phyloP scores from a whole-genome alignment of 2,329 filamentous ascomycete species.

The Raffaelea ambrosiae region DNA sequence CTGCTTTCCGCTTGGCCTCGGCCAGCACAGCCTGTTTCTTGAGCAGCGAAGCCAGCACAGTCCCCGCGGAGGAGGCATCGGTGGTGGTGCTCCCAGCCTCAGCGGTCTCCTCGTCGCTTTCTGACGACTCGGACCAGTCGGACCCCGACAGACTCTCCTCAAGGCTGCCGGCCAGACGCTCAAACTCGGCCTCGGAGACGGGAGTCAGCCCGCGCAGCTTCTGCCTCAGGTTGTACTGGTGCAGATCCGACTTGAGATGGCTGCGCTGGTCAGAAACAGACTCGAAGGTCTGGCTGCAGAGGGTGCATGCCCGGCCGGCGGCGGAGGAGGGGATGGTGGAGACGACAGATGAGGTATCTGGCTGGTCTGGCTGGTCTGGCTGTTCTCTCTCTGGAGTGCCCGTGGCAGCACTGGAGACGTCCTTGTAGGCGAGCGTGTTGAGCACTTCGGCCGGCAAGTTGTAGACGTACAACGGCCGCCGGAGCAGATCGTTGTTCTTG shows the following conservation, averaged over 20 bases:
- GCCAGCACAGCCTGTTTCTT: constrained; percentile 75
- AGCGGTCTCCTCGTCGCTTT: constrained; percentile 28
- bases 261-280: constrained; percentile 72
- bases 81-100: constrained; percentile 7
- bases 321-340: constrained; percentile 19
- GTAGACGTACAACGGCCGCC: constrained; percentile 56
- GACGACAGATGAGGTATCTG: neutral
- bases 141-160: constrained; percentile 92
- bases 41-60: constrained; percentile 64
- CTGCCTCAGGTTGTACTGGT: constrained; percentile 91
- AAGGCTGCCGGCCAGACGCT: constrained; percentile 73
- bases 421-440: constrained; percentile 53
- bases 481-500: constrained; percentile 33
- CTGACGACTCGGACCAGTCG: constrained; percentile 59
- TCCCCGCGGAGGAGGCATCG: constrained; percentile 21
- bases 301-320: constrained; percentile 66
- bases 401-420: constrained; percentile 27
- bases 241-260: constrained; percentile 83
- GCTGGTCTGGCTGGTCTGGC: neutral
- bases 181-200: constrained; percentile 76
- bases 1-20: constrained; percentile 24
- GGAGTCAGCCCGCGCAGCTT: constrained; percentile 66
- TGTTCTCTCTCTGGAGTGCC: constrained; percentile 19
- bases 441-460: constrained; percentile 71
- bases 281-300: constrained; percentile 67